Conservation (phyloP, 2,329 filamentous ascomycete species). For the Fusarium miscanthi region DNA sequence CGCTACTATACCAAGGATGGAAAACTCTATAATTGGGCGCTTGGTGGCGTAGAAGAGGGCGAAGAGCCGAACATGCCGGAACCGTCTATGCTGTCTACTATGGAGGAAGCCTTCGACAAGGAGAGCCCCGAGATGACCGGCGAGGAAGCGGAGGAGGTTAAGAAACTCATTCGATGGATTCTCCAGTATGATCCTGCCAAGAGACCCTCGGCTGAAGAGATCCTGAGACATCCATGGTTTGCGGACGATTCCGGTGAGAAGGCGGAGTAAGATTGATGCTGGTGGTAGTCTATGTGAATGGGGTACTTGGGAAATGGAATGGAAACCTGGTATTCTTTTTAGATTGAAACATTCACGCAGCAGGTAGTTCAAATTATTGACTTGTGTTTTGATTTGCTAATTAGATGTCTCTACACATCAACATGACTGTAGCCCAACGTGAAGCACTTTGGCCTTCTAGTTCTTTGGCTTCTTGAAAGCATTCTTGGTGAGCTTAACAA, state of each 20-base stretch:
- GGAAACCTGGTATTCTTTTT: fast-evolving
- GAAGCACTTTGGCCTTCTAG: neutral
- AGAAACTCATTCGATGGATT: neutral
- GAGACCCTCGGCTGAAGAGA: neutral
- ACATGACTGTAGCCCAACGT: fast-evolving
- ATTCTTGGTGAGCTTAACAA: constrained; percentile 52
- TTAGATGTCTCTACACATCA: fast-evolving
- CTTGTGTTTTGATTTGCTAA: fast-evolving
- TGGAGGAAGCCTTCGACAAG: constrained; percentile 4
- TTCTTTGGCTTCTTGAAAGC: constrained; percentile 20
- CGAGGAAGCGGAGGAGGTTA: neutral
- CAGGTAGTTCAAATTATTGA: neutral
- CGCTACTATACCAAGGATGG: neutral
- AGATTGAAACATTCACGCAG: neutral
- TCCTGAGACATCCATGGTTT: neutral
- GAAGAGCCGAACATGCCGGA: neutral
- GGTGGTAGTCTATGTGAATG: neutral
- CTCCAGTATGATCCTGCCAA: neutral
- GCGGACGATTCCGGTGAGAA: neutral
- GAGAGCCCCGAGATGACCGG: fast-evolving
- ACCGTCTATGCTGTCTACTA: neutral
- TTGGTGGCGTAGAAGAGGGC: neutral
- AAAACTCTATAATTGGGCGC: neutral
- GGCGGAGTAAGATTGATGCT: fast-evolving
- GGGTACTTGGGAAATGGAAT: fast-evolving